A percentile compares a stretch with the other conserved stretches of the same genome.
These are phyloP conservation scores for Sugiyamaella smithiae DNA, from an alignment of 805 yeast species.

Conservation along the genomic window DNA sequence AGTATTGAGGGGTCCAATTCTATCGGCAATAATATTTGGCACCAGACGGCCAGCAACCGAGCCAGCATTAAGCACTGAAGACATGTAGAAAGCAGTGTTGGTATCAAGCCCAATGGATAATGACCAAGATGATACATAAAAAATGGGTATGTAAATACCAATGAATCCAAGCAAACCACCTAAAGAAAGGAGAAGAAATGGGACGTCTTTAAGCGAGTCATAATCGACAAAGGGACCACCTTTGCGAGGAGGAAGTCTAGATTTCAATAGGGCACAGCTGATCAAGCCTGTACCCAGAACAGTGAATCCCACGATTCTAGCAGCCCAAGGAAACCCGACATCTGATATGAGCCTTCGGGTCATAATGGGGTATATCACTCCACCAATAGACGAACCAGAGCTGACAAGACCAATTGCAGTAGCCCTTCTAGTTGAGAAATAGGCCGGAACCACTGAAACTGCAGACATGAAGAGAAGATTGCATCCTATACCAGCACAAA, in stretches of 20 bases:
- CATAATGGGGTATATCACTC: slow-evolving; percentile 47
- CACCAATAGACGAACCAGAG: slow-evolving; percentile 50
- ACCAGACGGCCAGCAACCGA: slow-evolving; percentile 49
- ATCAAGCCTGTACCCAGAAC: slow-evolving; percentile 27
- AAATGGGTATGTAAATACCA: slow-evolving; percentile 36
- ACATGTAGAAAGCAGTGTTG: slow-evolving; percentile 29
- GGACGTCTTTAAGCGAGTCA: slow-evolving; percentile 17
- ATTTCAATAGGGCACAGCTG: slow-evolving; percentile 19
- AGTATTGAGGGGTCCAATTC: slow-evolving; percentile 45
- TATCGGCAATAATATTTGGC: slow-evolving; percentile 49
- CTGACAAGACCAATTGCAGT: slow-evolving; percentile 43
- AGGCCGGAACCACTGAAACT: slow-evolving; percentile 41
- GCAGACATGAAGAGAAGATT: slow-evolving; percentile 42
- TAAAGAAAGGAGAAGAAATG: slow-evolving; percentile 25
- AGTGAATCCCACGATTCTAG: slow-evolving; percentile 43
- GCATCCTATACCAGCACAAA: slow-evolving; percentile 44
- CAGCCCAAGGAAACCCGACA: slow-evolving; percentile 50
- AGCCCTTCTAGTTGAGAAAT: slow-evolving; percentile 41
- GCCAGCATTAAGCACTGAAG: slow-evolving; percentile 37
- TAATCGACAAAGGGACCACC: slow-evolving; percentile 10
- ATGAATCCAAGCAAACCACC: slow-evolving; percentile 30
- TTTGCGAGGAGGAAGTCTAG: slow-evolving; percentile 21
- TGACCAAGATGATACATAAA: slow-evolving; percentile 35
- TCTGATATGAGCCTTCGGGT: slow-evolving; percentile 38
- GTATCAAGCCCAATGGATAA: slow-evolving; percentile 22